phyloP scores from a whole-genome alignment of 148 eudicot genomes.

The Vaccinium myrtillus region DNA sequence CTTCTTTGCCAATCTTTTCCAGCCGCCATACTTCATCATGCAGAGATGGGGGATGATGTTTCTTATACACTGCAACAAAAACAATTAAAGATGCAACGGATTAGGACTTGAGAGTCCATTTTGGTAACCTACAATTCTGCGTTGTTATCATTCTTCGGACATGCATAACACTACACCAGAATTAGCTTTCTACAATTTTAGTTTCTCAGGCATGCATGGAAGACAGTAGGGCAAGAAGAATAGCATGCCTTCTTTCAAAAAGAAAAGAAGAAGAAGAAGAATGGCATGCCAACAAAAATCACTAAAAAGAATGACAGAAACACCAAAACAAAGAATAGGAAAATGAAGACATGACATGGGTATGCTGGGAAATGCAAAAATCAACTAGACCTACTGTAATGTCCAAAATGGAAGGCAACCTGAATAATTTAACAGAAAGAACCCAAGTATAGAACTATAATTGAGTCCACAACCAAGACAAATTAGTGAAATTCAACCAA shows the following conservation, averaged over 20 bases:
- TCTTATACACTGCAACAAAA: conserved; percentile 68
- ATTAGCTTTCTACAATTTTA: background rate
- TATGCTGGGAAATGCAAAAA: background rate
- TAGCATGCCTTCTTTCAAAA: conserved; percentile 6
- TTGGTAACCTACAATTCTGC: conserved; percentile 58
- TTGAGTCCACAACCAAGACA: background rate
- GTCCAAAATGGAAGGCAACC: background rate
- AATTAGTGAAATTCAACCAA: background rate
- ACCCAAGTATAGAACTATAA: background rate
- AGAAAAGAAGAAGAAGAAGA: too few relatives aligned
- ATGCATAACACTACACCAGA: conserved; percentile 67
- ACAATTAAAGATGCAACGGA: conserved; percentile 27
- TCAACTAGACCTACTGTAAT: background rate
- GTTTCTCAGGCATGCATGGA: background rate
- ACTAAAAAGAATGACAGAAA: background rate
- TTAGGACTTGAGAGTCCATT: conserved; percentile 29
- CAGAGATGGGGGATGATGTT: conserved; percentile 73
- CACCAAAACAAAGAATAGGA: background rate
- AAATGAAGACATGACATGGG: background rate
- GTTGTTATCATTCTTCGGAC: conserved; percentile 52
- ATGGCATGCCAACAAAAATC: conserved; percentile 33
- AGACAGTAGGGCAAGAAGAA: conserved; percentile 50
- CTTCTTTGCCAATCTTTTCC: conserved; percentile 69
- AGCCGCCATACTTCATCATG: conserved; percentile 75
- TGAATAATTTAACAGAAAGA: background rate